Percentiles rank a stretch among this genome's conserved stretches.
phyloP scores from a whole-genome alignment of 2,329 filamentous ascomycete genomes.

The Paracamarosporium sp. region DNA sequence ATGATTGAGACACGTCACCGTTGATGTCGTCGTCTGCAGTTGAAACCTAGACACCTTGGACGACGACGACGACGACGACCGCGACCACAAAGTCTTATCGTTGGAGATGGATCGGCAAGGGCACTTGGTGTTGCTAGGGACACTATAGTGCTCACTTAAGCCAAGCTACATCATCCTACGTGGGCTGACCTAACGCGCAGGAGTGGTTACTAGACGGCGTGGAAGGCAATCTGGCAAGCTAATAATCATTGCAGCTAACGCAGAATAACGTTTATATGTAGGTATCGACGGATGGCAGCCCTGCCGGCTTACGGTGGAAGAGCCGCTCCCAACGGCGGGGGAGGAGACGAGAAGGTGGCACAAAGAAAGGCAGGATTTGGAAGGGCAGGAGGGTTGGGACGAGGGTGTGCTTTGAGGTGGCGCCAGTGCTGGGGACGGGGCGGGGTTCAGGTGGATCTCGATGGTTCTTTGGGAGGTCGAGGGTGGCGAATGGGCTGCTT shows the following conservation, averaged over 20 bases:
- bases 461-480: not conserved
- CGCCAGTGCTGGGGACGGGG: not conserved
- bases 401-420: not conserved
- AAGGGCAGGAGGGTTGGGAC: not conserved
- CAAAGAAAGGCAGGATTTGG: not conserved
- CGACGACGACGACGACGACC: no score
- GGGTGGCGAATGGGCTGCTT: constrained; percentile 10
- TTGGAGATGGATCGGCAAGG: not conserved
- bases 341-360: not conserved
- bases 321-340: not conserved
- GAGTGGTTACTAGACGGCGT: not conserved
- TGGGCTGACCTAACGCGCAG: not conserved
- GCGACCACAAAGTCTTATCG: not conserved
- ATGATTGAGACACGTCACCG: not conserved
- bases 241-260: not conserved
- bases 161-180: not conserved
- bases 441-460: constrained; percentile 1
- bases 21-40: not conserved
- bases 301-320: not conserved
- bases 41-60: not conserved
- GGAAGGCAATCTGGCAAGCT: not conserved
- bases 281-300: not conserved
- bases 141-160: not conserved
- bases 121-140: not conserved
- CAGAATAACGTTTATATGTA: not conserved